These are phyloP conservation scores for Crassisporium funariophilum DNA, from an alignment of 768 basidiomycete species.

Conservation along the genomic window DNA sequence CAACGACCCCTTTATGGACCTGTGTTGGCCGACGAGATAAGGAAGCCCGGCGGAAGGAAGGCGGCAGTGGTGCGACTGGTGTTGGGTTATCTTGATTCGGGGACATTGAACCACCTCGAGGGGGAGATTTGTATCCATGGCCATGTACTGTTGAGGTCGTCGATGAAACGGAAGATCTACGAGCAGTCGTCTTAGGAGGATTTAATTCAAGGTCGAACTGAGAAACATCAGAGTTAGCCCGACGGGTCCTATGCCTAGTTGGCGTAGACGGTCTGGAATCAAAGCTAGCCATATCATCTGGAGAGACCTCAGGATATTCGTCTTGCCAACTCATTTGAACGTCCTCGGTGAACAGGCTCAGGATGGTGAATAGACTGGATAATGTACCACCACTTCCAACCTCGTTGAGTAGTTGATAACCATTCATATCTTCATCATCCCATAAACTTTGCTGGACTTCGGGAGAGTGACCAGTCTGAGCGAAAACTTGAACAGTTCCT, in stretches of 20 bases:
- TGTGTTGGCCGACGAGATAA: conserved; percentile 30
- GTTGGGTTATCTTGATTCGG: conserved; percentile 27
- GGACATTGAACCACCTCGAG: conserved; percentile 26
- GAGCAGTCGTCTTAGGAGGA: conserved; percentile 31
- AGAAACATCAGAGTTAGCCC: conserved; percentile 68
- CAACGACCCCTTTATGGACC: conserved; percentile 73
- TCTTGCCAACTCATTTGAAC: conserved; percentile 93
- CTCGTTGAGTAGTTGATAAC: conserved; percentile 95
- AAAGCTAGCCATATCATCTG: conserved; percentile 27
- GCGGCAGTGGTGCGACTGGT: conserved; percentile 21
- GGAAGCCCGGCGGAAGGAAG: conserved; percentile 14
- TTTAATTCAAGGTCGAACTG: conserved; percentile 49
- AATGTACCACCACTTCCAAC: conserved; percentile 95
- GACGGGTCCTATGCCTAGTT: conserved; percentile 27
- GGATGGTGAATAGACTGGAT: conserved; percentile 94
- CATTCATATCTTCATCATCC: conserved; percentile 90
- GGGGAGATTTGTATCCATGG: conserved; percentile 28
- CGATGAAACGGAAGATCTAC: conserved; percentile 66
- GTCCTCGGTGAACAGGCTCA: conserved; percentile 95
- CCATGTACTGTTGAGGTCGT: conserved; percentile 71
- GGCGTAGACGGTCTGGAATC: conserved; percentile 21
- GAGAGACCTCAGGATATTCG: conserved; percentile 38
- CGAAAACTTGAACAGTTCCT: conserved; percentile 94
- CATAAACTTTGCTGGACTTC: conserved; percentile 56
- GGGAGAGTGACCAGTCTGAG: conserved; percentile 59